A percentile compares a stretch with the other conserved stretches of the same genome.
Conservation (phyloP, 2,329 filamentous ascomycete species). For the Colletotrichum godetiae region DNA sequence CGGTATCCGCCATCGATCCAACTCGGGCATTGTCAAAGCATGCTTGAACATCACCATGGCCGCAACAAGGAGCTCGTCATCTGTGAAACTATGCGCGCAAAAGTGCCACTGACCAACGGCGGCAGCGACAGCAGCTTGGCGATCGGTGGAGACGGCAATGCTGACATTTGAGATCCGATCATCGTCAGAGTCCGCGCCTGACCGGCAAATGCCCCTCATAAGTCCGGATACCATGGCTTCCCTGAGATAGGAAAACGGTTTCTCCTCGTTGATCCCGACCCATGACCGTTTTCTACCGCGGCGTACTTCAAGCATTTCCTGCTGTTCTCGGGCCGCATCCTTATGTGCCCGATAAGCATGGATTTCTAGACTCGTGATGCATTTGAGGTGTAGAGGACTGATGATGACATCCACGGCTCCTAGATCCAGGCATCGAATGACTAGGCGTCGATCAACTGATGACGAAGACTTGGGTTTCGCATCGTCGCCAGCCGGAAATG, state of each 20-base stretch:
- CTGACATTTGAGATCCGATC: constrained; percentile 72
- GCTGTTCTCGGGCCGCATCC: constrained; percentile 78
- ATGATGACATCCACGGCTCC: constrained; percentile 89
- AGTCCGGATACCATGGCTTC: constrained; percentile 94
- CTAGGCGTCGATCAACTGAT: constrained; percentile 55
- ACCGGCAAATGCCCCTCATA: constrained; percentile 89
- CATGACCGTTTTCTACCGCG: constrained; percentile 87
- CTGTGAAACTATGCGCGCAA: constrained; percentile 87
- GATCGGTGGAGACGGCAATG: constrained; percentile 74
- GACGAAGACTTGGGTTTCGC: constrained; percentile 14
- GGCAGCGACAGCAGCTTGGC: constrained; percentile 72
- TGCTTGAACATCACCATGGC: constrained; percentile 92
- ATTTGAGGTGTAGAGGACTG: constrained; percentile 80
- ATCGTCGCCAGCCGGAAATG: constrained; percentile 40
- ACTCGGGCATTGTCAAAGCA: constrained; percentile 82
- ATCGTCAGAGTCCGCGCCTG: constrained; percentile 68
- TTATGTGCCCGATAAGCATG: constrained; percentile 87
- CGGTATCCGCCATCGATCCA: constrained; percentile 83
- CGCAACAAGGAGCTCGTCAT: constrained; percentile 89
- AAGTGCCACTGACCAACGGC: constrained; percentile 87
- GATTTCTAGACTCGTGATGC: constrained; percentile 80
- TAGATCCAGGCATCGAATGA: constrained; percentile 82
- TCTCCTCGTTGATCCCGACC: constrained; percentile 87
- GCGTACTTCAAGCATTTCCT: constrained; percentile 77
- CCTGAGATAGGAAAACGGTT: constrained; percentile 88